phyloP scores from a whole-genome alignment of 129 eudicot genomes.

The Oenanthe sinensis region DNA sequence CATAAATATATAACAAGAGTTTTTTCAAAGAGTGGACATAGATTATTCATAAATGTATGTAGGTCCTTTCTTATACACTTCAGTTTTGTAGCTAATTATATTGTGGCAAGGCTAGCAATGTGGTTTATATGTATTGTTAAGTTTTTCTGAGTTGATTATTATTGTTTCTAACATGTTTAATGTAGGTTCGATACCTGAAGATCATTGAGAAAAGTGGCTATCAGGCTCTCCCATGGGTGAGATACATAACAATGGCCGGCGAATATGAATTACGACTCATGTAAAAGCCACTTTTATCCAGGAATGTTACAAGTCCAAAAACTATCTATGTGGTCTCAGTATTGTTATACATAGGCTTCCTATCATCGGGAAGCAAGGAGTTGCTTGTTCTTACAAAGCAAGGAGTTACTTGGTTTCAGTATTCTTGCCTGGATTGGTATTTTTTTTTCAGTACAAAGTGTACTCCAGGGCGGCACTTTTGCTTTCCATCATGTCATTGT shows the following conservation, averaged over 20 bases:
- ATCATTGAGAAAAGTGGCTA: slow-evolving; percentile 95
- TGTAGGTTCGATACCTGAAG: slow-evolving; percentile 89
- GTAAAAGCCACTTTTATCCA: slow-evolving; percentile 18
- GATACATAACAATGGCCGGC: slow-evolving; percentile 96
- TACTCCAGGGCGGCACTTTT: background rate
- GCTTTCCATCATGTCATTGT: no score
- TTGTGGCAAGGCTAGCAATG: background rate
- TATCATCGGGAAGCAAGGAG: slow-evolving; percentile 6
- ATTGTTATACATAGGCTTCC: slow-evolving; percentile 3
- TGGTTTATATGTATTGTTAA: background rate
- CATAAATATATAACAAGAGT: background rate
- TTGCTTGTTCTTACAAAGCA: background rate
- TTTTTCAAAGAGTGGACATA: background rate
- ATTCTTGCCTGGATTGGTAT: slow-evolving; percentile 9
- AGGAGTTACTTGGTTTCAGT: background rate
- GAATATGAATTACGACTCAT: slow-evolving; percentile 87
- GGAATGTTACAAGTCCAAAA: background rate
- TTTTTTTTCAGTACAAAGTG: slow-evolving; percentile 12
- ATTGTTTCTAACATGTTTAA: background rate
- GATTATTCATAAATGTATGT: background rate
- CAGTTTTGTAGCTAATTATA: background rate
- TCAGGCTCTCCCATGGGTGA: slow-evolving; percentile 98
- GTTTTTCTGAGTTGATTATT: background rate
- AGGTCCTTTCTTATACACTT: background rate
- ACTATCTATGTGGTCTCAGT: background rate